Percentiles rank a stretch among this genome's conserved stretches.
Evolutionary conservation across 2,329 filamentous ascomycete species (phyloP).

Genomic region (Alternaria sp.): DNA sequence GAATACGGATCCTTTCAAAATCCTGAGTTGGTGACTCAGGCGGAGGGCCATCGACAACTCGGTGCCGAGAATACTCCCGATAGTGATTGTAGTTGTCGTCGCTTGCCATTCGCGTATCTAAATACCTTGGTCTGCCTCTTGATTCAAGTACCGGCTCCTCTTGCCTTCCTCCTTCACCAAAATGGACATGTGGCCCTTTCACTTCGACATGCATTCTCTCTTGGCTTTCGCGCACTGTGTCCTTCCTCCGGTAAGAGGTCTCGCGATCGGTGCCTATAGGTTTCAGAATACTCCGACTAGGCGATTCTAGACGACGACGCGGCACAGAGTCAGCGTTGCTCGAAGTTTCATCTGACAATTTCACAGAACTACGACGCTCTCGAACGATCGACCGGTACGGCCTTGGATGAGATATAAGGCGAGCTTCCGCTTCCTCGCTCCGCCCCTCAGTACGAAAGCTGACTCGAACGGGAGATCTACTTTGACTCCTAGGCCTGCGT

Average conservation of each 20-base stretch:
- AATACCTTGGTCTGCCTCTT: slow-evolving; percentile 7
- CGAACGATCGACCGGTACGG: slow-evolving; percentile 33
- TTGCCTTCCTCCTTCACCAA: slow-evolving; percentile 25
- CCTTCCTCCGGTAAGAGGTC: slow-evolving; percentile 25
- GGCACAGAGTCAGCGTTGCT: slow-evolving; percentile 23
- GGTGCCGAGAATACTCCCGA: slow-evolving; percentile 21
- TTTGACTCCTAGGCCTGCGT: slow-evolving; percentile 19
- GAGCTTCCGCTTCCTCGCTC: slow-evolving; percentile 31
- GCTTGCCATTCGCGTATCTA: slow-evolving; percentile 13
- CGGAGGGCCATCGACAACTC: slow-evolving; percentile 21
- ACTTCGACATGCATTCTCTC: slow-evolving; percentile 44
- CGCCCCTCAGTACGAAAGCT: slow-evolving; percentile 14
- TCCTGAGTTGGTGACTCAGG: slow-evolving; percentile 24
- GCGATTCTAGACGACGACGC: slow-evolving; percentile 21
- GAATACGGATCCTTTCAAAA: slow-evolving; percentile 32
- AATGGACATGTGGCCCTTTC: slow-evolving; percentile 42
- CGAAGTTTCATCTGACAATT: slow-evolving; percentile 30
- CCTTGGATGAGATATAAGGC: slow-evolving; percentile 37
- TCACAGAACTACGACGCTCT: slow-evolving; percentile 25
- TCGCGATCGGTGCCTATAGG: slow-evolving; percentile 26
- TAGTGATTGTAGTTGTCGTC: slow-evolving; percentile 22
- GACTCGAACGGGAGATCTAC: slow-evolving; percentile 21
- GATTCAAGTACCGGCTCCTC: slow-evolving; percentile 4
- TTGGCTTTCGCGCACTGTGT: slow-evolving; percentile 30
- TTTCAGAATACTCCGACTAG: slow-evolving; percentile 39